These are phyloP conservation scores for Cicer yamashitae DNA, from an alignment of 306 rosid species.

Conservation along the genomic window DNA sequence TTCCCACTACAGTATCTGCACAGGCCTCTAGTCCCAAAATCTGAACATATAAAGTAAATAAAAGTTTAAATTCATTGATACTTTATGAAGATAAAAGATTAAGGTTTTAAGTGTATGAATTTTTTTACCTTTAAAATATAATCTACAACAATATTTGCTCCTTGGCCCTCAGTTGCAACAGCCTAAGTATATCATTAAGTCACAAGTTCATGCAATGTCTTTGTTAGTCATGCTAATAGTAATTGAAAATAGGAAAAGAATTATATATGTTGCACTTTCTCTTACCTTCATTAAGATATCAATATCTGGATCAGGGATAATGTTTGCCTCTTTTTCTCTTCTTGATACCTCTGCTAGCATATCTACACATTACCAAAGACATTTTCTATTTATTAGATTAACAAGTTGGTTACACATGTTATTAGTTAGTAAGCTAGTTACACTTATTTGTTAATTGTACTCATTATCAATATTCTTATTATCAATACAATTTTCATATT, in stretches of 20 bases:
- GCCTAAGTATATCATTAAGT: slow-evolving; percentile 56
- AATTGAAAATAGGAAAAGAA: background rate
- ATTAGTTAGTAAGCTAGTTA: too few relatives aligned
- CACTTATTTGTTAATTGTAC: too few relatives aligned
- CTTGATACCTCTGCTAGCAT: slow-evolving; percentile 44
- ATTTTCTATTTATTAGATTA: background rate
- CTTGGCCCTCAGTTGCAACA: slow-evolving; percentile 66
- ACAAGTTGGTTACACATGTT: too few relatives aligned
- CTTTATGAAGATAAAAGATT: background rate
- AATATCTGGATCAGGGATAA: slow-evolving; percentile 45
- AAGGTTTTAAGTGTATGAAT: background rate
- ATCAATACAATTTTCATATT: too few relatives aligned
- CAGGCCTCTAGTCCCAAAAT: slow-evolving; percentile 47
- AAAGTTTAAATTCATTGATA: background rate
- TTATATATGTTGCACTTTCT: background rate
- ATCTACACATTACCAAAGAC: slow-evolving; percentile 25
- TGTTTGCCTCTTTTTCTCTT: slow-evolving; percentile 44
- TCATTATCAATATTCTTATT: too few relatives aligned
- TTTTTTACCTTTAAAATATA: slow-evolving; percentile 66
- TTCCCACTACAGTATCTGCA: slow-evolving; percentile 47
- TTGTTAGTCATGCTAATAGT: background rate
- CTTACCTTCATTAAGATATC: slow-evolving; percentile 48
- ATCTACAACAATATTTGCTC: slow-evolving; percentile 64
- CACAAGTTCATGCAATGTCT: slow-evolving; percentile 12
- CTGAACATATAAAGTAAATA: slow-evolving; percentile 15